phyloP scores from a whole-genome alignment of 371 early-diverging fungal genomes.

The Basidiobolus meristosporus region DNA sequence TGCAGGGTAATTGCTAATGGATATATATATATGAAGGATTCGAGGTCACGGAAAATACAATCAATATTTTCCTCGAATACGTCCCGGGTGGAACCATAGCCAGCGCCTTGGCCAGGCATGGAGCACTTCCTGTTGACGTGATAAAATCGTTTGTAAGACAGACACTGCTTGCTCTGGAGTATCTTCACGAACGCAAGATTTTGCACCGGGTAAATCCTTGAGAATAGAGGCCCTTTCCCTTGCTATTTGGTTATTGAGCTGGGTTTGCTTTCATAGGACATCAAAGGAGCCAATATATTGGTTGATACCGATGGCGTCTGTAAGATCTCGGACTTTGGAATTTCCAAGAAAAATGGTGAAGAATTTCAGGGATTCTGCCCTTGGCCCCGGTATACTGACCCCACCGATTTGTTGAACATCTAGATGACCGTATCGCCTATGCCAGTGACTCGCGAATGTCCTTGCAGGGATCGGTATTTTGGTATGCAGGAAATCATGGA shows the following conservation, averaged over 20 bases:
- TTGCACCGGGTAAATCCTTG: constrained; percentile 45
- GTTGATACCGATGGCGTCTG: constrained; percentile 71
- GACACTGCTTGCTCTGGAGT: constrained; percentile 66
- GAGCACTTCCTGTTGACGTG: constrained; percentile 49
- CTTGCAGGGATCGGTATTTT: constrained; percentile 47
- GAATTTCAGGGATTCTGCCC: constrained; percentile 15
- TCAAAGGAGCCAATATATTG: constrained; percentile 90
- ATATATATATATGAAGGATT: constrained; percentile 14
- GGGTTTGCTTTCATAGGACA: constrained; percentile 18
- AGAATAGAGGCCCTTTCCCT: no score
- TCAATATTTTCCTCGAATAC: constrained; percentile 86
- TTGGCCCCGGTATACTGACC: no score
- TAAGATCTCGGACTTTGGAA: constrained; percentile 96
- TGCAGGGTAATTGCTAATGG: no score
- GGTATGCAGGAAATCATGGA: constrained; percentile 29
- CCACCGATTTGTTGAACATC: constrained; percentile 7
- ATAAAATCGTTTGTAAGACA: constrained; percentile 72
- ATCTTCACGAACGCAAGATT: constrained; percentile 77
- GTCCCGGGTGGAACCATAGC: constrained; percentile 69
- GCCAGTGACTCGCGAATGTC: constrained; percentile 13
- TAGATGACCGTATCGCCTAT: constrained; percentile 7
- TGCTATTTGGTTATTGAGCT: background rate
- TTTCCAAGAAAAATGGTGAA: constrained; percentile 60
- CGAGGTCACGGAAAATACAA: constrained; percentile 29
- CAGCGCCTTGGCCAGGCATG: constrained; percentile 40